phyloP scores from a whole-genome alignment of 2,329 filamentous ascomycete species.

The Fusarium tupiense region DNA sequence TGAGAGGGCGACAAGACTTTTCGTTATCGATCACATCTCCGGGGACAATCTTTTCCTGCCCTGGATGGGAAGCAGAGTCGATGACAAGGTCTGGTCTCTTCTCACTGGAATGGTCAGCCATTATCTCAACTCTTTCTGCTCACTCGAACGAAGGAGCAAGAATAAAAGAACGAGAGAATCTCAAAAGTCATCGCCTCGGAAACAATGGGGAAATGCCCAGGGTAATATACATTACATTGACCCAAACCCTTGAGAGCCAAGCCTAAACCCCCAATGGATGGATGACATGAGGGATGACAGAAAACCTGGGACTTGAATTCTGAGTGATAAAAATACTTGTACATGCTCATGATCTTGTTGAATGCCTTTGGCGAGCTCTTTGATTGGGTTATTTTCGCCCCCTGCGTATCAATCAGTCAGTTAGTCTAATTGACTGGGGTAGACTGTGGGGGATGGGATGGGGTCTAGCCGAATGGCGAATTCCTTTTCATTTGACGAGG shows the following conservation, averaged over 20 bases:
- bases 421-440: constrained; percentile 7
- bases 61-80: constrained; percentile 3
- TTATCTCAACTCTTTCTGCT: background rate
- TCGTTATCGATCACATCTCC: constrained; percentile 9
- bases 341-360: background rate
- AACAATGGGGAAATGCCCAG: constrained; percentile 17
- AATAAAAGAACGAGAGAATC: background rate
- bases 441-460: constrained; percentile 33
- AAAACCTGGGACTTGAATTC: background rate
- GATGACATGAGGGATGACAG: background rate
- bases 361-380: background rate
- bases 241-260: constrained; percentile 14
- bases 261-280: constrained; percentile 23
- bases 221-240: constrained; percentile 26
- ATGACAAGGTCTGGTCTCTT: constrained; percentile 16
- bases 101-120: constrained; percentile 17
- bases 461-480: constrained; percentile 22
- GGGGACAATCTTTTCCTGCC: background rate
- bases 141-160: background rate
- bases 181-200: background rate
- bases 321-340: background rate
- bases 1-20: constrained; percentile 3
- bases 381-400: background rate
- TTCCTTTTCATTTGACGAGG: background rate
- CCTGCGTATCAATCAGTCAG: constrained; percentile 14